Base-by-base conservation (phyloP, 495 filamentous ascomycete genomes). In the Penicillium mononematosum region DNA sequence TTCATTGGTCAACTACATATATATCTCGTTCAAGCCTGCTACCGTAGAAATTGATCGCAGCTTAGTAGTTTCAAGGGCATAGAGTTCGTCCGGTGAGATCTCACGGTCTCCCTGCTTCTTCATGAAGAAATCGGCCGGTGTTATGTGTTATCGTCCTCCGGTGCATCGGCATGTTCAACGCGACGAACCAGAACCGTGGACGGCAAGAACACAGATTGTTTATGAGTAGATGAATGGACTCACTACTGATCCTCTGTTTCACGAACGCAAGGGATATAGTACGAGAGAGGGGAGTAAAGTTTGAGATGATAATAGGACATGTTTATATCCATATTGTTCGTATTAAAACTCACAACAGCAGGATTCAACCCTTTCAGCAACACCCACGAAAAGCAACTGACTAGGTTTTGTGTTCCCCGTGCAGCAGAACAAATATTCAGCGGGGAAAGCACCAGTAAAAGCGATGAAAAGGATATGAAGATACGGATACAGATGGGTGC, bases 21-120 rank as follows among this genome's bases (percentile, higher is more conserved):
- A 25, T 25, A 3, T 5, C 16, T 39, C 1, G 6, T n/a, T 3
- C 10, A 8, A 17, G 0, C 1, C 2, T 2, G 0, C 8, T 0
- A 34, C 12, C 12, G 14, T 14, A 10, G 12, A 34, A 14, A 14
- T 3, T 8, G 9, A 10, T 31, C 7, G 27, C 29, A 31, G 29
- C 8, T 10, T 31, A 31, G 29, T 10, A 31, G 9, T 9, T 31
- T 31, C 29, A 10, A 31, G 10, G 9, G 9, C 29, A 9, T 10
- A 9, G 29, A 31, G 29, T 0, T 11, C 29, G 10, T 31, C 29
- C 29, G 29, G 2, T 11, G 29, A 31, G 8, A 10, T 31, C 29
- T 10, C 29, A 31, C 8, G 29, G 29, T 31, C 29, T 31, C 29
- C 29, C 9, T 4, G 9, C 9, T 31, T 9, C 7, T 29, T 9